phyloP scores from a whole-genome alignment of 2,329 filamentous ascomycete genomes.

The Sclerotinia subarctica region DNA sequence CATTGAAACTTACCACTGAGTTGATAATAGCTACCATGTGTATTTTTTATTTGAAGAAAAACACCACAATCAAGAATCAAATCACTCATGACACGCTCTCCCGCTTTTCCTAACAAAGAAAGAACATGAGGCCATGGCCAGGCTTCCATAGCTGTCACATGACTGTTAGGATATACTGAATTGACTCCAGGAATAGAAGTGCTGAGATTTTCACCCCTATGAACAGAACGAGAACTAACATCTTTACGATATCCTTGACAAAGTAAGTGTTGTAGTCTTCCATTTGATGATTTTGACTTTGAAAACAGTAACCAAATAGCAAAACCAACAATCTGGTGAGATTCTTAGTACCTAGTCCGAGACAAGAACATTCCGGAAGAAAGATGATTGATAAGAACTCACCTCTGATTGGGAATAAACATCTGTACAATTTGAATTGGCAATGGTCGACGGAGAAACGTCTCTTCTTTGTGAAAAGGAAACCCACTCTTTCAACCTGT shows the following conservation, averaged over 20 bases:
- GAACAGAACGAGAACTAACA: slow-evolving; percentile 26
- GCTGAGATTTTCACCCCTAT: slow-evolving; percentile 34
- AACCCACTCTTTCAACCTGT: slow-evolving; percentile 54
- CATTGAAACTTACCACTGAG: slow-evolving; percentile 60
- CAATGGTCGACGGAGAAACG: slow-evolving; percentile 52
- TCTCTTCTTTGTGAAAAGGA: slow-evolving; percentile 64
- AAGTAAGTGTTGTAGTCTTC: slow-evolving; percentile 69
- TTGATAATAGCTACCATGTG: slow-evolving; percentile 69
- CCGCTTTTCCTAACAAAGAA: slow-evolving; percentile 67
- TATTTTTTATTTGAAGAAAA: slow-evolving; percentile 61
- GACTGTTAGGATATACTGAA: slow-evolving; percentile 63
- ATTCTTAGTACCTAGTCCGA: slow-evolving; percentile 11
- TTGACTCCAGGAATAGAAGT: slow-evolving; percentile 63
- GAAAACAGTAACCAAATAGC: slow-evolving; percentile 75
- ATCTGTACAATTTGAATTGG: slow-evolving; percentile 43
- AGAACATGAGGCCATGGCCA: slow-evolving; percentile 74
- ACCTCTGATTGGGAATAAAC: slow-evolving; percentile 64
- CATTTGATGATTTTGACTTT: slow-evolving; percentile 45
- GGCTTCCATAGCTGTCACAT: slow-evolving; percentile 65
- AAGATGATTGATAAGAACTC: slow-evolving; percentile 32
- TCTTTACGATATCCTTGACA: slow-evolving; percentile 74
- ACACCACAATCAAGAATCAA: slow-evolving; percentile 75
- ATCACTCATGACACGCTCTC: slow-evolving; percentile 73
- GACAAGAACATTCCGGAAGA: slow-evolving; percentile 20
- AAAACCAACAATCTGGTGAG: slow-evolving; percentile 67